Conservation (phyloP, 768 basidiomycete genomes). For the Clathrus columnatus region DNA sequence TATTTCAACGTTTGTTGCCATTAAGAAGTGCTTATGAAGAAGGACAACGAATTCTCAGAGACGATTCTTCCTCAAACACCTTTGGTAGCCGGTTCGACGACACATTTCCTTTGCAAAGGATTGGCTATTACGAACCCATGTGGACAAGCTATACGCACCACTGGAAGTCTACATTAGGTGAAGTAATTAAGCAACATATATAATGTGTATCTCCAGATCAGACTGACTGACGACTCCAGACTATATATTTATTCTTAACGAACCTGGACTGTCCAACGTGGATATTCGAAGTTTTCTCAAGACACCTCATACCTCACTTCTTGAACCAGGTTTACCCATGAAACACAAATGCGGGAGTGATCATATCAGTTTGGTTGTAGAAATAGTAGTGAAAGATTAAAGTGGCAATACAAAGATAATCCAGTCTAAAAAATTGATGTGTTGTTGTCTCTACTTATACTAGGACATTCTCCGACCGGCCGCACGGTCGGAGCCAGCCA, state of each 20-base stretch:
- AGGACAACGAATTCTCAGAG: slow-evolving; percentile 26
- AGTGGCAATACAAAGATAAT: neutral
- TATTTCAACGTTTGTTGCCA: slow-evolving; percentile 33
- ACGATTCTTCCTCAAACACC: slow-evolving; percentile 14
- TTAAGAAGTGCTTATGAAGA: slow-evolving; percentile 64
- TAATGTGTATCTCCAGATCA: neutral
- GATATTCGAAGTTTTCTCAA: slow-evolving; percentile 47
- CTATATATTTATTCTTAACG: slow-evolving; percentile 77
- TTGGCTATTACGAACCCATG: slow-evolving; percentile 64
- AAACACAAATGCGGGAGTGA: slow-evolving; percentile 77
- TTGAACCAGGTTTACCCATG: slow-evolving; percentile 72
- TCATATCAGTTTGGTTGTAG: slow-evolving; percentile 71
- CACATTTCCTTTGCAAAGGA: slow-evolving; percentile 24
- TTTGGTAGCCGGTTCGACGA: slow-evolving; percentile 5
- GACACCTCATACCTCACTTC: slow-evolving; percentile 47
- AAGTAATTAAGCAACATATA: slow-evolving; percentile 12
- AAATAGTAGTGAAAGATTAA: slow-evolving; percentile 31
- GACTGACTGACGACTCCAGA: slow-evolving; percentile 38
- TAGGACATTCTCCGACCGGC: slow-evolving; percentile 4
- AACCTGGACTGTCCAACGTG: slow-evolving; percentile 24
- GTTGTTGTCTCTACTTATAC: too few relatives aligned
- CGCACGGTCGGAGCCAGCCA: slow-evolving; percentile 79
- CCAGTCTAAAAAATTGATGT: neutral
- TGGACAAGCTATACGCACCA: slow-evolving; percentile 87
- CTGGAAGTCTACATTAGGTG: slow-evolving; percentile 78